phyloP scores from a whole-genome alignment of 208 protist species.

The Leishmania braziliensis region DNA sequence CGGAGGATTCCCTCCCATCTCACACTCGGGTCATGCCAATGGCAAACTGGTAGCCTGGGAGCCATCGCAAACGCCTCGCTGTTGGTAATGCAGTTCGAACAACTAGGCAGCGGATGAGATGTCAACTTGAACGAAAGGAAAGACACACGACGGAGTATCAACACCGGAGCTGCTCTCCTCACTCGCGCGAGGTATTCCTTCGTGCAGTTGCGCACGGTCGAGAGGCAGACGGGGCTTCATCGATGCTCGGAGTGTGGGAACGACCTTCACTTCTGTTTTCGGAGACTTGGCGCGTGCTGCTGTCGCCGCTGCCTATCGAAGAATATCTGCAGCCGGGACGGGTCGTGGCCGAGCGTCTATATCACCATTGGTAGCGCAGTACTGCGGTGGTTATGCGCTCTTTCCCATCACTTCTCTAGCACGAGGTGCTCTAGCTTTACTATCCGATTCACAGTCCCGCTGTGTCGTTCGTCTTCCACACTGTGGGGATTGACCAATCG shows the following conservation, averaged over 20 bases:
- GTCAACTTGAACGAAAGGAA: background rate
- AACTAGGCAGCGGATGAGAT: background rate
- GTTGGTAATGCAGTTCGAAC: background rate
- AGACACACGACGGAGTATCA: background rate
- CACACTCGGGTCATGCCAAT: background rate
- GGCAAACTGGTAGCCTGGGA: background rate
- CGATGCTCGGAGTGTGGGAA: background rate
- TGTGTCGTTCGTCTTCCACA: conserved; percentile 92
- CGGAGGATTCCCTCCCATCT: background rate
- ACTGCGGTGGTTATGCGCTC: background rate
- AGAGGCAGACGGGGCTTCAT: conserved; percentile 7
- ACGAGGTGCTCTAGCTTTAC: conserved; percentile 22
- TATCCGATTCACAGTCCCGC: conserved; percentile 36
- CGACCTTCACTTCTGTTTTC: background rate
- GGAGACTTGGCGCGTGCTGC: background rate
- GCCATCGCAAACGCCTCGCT: background rate
- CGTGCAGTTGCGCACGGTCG: conserved; percentile 1
- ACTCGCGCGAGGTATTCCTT: background rate
- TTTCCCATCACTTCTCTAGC: background rate
- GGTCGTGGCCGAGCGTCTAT: background rate
- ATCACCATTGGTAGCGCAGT: background rate
- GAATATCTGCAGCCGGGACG: background rate
- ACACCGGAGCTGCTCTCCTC: background rate
- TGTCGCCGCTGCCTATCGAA: background rate
- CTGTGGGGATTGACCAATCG: conserved; percentile 81